Evolutionary conservation across 306 rosid species (phyloP).

Genomic region (Mucuna pruriens): DNA sequence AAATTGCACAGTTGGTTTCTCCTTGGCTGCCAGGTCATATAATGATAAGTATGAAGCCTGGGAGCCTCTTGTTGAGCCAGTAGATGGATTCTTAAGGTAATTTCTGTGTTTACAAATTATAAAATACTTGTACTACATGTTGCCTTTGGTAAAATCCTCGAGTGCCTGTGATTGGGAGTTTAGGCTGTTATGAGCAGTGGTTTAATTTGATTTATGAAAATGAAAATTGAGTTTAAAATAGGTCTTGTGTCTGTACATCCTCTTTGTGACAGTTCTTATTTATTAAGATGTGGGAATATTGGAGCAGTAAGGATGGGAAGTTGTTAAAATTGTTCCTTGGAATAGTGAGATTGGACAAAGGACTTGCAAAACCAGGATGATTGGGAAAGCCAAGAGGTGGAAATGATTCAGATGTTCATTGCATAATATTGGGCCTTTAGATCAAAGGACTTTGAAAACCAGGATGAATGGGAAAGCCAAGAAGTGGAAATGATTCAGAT

Average conservation of each 20-base stretch:
- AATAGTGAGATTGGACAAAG: background rate
- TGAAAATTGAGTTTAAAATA: background rate
- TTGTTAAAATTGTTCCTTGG: background rate
- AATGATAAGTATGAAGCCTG: constrained; percentile 92
- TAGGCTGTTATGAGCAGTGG: background rate
- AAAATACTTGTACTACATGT: background rate
- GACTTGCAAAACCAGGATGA: background rate
- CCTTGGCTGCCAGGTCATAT: constrained; percentile 87
- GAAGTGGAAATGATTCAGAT: background rate
- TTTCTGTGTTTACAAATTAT: background rate
- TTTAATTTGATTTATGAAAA: constrained; percentile 13
- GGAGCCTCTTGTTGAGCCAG: constrained; percentile 97
- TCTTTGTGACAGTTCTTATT: background rate
- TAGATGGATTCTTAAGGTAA: constrained; percentile 90
- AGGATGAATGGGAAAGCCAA: background rate
- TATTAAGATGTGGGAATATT: background rate
- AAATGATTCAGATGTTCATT: background rate
- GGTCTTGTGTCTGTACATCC: background rate
- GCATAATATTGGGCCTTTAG: background rate
- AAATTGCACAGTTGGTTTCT: constrained; percentile 77
- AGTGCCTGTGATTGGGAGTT: constrained; percentile 1
- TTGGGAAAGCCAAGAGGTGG: background rate
- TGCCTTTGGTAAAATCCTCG: constrained; percentile 26
- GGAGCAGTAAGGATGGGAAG: background rate
- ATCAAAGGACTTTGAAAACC: background rate